Percentiles rank a stretch among this genome's conserved stretches.
phyloP scores from a whole-genome alignment of 2,329 filamentous ascomycete species.

The Phaeomoniella chlamydospora region DNA sequence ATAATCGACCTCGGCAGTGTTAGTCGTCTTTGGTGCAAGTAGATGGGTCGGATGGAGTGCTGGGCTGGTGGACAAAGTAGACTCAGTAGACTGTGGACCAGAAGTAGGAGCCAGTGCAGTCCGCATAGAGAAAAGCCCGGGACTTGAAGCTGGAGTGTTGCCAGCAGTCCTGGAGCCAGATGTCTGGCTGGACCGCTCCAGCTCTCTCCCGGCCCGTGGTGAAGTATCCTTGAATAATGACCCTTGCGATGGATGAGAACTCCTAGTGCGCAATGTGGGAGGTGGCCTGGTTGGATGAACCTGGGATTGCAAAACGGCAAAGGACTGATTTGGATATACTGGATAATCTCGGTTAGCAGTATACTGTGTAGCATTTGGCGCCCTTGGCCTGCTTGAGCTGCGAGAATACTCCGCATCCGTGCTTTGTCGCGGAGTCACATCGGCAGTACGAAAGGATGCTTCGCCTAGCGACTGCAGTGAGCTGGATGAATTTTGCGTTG shows the following conservation, averaged over 20 bases:
- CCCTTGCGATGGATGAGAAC: conserved; percentile 27
- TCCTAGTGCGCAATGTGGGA: conserved; percentile 23
- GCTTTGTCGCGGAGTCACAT: conserved; percentile 5
- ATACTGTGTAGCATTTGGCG: conserved; percentile 15
- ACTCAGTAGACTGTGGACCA: conserved; percentile 19
- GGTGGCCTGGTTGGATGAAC: conserved; percentile 23
- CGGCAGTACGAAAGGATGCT: too few species aligned
- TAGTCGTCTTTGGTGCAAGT: conserved; percentile 69
- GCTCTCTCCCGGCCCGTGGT: conserved; percentile 8
- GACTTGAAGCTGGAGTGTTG: conserved; percentile 32
- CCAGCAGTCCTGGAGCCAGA: conserved; percentile 25
- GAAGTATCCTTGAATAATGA: conserved; percentile 12
- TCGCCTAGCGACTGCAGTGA: conserved; percentile 20
- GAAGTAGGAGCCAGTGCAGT: conserved; percentile 17
- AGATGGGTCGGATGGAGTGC: conserved; percentile 58
- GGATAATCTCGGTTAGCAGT: conserved; percentile 19
- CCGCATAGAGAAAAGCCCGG: conserved; percentile 26
- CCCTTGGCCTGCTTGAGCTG: conserved; percentile 14
- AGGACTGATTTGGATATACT: conserved; percentile 33
- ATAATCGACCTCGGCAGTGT: conserved; percentile 81
- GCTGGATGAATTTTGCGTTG: conserved; percentile 3
- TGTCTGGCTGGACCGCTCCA: conserved; percentile 7
- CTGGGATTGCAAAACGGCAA: conserved; percentile 29
- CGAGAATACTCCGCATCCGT: neutral
- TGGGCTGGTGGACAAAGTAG: conserved; percentile 34